Evolutionary conservation across 2,329 filamentous ascomycete genomes (phyloP).

Genomic region (Tympanopsis confertula): DNA sequence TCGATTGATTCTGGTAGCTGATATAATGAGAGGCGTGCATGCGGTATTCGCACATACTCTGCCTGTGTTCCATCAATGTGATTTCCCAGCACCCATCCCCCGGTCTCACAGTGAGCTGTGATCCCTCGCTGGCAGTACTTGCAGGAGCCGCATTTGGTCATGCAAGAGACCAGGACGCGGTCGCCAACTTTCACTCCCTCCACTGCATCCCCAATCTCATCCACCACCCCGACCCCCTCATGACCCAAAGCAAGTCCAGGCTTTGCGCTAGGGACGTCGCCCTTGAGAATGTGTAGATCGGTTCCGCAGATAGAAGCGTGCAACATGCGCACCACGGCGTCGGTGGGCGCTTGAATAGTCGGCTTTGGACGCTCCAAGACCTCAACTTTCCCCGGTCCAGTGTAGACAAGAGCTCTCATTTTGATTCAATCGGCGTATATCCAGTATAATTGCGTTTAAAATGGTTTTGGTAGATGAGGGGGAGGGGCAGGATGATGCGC

Average conservation of each 20-base stretch:
- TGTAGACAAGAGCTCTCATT: constrained; percentile 36
- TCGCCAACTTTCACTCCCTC: constrained; percentile 34
- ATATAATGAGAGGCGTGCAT: constrained; percentile 35
- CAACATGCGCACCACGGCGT: constrained; percentile 34
- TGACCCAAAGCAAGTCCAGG: constrained; percentile 36
- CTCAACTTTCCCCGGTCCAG: constrained; percentile 16
- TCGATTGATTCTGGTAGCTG: constrained; percentile 26
- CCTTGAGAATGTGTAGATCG: constrained; percentile 42
- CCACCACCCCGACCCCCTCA: constrained; percentile 37
- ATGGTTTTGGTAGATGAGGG: too few relatives aligned
- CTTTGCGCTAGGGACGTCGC: constrained; percentile 34
- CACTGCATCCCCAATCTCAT: constrained; percentile 29
- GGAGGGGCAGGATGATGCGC: too few relatives aligned
- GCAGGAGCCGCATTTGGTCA: constrained; percentile 37
- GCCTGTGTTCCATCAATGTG: constrained; percentile 40
- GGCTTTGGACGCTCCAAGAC: constrained; percentile 29
- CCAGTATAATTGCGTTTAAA: too few relatives aligned
- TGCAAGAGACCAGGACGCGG: constrained; percentile 36
- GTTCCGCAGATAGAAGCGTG: constrained; percentile 40
- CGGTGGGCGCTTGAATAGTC: constrained; percentile 24
- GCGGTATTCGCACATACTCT: constrained; percentile 40
- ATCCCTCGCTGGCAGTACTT: constrained; percentile 36
- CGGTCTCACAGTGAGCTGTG: constrained; percentile 37
- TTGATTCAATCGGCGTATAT: too few relatives aligned
- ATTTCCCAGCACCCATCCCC: constrained; percentile 43